Base-by-base conservation (phyloP, 352 stramenopile genomes). In the Phytophthora parvispora region DNA sequence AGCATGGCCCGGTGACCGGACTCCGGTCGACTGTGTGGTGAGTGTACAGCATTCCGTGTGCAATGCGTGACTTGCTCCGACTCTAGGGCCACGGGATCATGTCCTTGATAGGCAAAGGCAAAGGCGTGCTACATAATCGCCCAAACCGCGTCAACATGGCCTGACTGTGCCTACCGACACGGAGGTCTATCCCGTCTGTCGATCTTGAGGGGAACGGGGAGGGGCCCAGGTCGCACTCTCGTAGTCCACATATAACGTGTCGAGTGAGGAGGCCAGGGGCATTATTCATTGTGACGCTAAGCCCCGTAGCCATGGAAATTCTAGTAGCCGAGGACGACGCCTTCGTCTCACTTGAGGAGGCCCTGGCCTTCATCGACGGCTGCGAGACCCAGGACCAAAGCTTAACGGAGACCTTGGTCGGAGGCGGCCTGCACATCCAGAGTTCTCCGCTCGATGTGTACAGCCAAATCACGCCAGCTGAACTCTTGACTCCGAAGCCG, bases 321-420 rank as follows among this genome's bases (percentile, higher is more conserved):
- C n/a, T 78, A 6, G 38, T 73, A 27, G 49, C 57, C 1, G 67
- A 74, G 24, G 72, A 69, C 28, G 72, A 74, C 22, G 45, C 50
- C 31, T 25, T 68, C 36, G 59, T 70, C 27, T 67, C 72, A 28
- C 60, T 80, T 2, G 64, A 77, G 20, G 64, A 77, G 47, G 59
- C 64, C 8, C 42, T 77, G 8, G 63, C 72, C 25, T 74, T 80
- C 43, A 68, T 80, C 40, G 67, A 80, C 40, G 28, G 43, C 40
- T 70, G 29, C 28, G 72, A 74, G 0, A 29, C 32, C 15, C 28
- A 22, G 5, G 52, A 65, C 4, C 6, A 57, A 2, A 48, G 24
- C 5, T 38, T 61, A 2, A 62, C 52, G n/a, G 60, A 69, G 4
- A 50, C 40, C 22, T 53, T 67, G 16, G 5, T 20, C n/a, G n/a